These are phyloP conservation scores for Pseudonectria foliicola DNA, from an alignment of 2,329 filamentous ascomycete species.

Conservation along the genomic window DNA sequence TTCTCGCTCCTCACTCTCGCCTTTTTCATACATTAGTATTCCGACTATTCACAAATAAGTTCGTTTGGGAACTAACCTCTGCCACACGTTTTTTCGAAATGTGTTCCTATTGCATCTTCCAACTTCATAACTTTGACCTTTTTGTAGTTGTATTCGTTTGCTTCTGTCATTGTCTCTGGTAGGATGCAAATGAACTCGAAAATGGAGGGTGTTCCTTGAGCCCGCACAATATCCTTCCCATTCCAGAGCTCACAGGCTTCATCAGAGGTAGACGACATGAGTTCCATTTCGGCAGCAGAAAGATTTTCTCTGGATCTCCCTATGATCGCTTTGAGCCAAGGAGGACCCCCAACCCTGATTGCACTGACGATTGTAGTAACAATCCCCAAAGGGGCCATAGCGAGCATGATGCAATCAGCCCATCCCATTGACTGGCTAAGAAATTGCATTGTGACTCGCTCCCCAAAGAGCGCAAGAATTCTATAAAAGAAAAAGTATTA, in stretches of 20 bases:
- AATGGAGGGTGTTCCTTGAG: conserved; percentile 8
- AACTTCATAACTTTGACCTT: too few species aligned
- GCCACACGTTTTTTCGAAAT: too few species aligned
- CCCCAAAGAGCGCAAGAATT: conserved; percentile 31
- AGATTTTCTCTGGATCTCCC: conserved; percentile 37
- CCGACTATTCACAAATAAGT: too few species aligned
- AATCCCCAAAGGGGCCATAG: conserved; percentile 38
- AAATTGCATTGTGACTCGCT: conserved; percentile 40
- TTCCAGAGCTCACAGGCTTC: conserved; percentile 40
- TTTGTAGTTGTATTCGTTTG: too few species aligned
- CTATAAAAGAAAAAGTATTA: conserved; percentile 6
- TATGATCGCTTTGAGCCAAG: conserved; percentile 36
- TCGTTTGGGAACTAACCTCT: too few species aligned
- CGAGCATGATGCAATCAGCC: conserved; percentile 39
- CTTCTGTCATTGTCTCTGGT: neutral
- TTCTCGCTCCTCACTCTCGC: too few species aligned
- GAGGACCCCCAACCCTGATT: conserved; percentile 37
- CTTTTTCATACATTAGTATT: too few species aligned
- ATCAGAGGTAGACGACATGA: conserved; percentile 39
- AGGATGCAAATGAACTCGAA: conserved; percentile 12
- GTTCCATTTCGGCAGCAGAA: conserved; percentile 32
- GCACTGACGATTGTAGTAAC: conserved; percentile 36
- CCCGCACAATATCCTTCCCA: conserved; percentile 27
- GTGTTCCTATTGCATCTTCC: too few species aligned
- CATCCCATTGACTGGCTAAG: conserved; percentile 34